These are phyloP conservation scores for Hirsutella thompsonii DNA, from an alignment of 2,329 filamentous ascomycete genomes.

Conservation along the genomic window DNA sequence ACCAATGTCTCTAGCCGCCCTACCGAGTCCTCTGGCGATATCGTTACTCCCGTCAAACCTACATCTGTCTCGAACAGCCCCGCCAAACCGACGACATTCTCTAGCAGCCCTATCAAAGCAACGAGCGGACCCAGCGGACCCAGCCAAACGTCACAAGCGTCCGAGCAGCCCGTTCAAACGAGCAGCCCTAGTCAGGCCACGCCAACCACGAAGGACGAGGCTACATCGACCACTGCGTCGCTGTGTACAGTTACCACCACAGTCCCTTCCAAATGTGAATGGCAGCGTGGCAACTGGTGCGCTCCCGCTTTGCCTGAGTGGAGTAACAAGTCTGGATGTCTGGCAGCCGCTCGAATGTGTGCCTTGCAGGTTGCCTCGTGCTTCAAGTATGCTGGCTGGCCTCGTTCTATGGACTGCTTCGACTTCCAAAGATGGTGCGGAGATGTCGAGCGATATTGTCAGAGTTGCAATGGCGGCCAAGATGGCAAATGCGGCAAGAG, in stretches of 20 bases:
- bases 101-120: no score
- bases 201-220: constrained; percentile 7
- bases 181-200: constrained; percentile 1
- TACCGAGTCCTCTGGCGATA: no score
- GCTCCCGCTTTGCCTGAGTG: constrained; percentile 35
- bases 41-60: no score
- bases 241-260: constrained; percentile 34
- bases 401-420: constrained; percentile 34
- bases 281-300: constrained; percentile 41
- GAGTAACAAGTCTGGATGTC: constrained; percentile 27
- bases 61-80: no score
- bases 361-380: constrained; percentile 34
- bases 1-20: no score
- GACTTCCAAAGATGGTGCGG: constrained; percentile 36
- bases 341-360: constrained; percentile 28
- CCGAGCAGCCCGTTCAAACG: constrained; percentile 7
- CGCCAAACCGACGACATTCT: no score
- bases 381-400: constrained; percentile 38
- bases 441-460: constrained; percentile 31
- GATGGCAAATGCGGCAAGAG: constrained; percentile 24
- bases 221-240: constrained; percentile 16
- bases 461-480: constrained; percentile 16
- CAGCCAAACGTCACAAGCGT: neutral
- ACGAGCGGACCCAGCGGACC: no score
- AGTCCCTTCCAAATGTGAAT: constrained; percentile 36